These are phyloP conservation scores for Mollisiaceae sp. DNA, from an alignment of 2,329 filamentous ascomycete genomes.

Conservation along the genomic window DNA sequence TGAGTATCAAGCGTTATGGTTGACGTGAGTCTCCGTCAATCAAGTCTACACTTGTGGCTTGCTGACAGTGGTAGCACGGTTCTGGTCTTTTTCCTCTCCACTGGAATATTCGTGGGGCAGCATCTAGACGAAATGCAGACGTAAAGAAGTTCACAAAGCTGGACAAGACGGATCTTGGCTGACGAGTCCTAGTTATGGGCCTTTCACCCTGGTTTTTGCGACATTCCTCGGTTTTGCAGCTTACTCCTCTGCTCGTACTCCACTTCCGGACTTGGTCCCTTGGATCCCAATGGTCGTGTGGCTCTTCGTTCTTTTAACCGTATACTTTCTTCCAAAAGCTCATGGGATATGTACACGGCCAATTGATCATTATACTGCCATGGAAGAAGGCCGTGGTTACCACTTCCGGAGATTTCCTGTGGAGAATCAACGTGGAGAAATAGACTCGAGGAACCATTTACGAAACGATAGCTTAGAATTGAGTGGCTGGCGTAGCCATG, in stretches of 20 bases:
- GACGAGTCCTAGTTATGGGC: constrained; percentile 13
- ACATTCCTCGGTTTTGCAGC: constrained; percentile 14
- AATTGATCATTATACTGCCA: neutral
- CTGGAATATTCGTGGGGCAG: constrained; percentile 13
- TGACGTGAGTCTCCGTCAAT: constrained; percentile 17
- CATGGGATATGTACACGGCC: neutral
- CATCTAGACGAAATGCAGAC: constrained; percentile 22
- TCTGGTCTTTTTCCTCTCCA: constrained; percentile 13
- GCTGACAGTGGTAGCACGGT: constrained; percentile 8
- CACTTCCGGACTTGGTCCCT: constrained; percentile 21
- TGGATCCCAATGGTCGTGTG: constrained; percentile 26
- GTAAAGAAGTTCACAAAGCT: constrained; percentile 13
- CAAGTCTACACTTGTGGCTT: neutral
- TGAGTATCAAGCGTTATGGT: constrained; percentile 16
- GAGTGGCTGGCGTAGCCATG: neutral
- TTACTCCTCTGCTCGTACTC: constrained; percentile 20
- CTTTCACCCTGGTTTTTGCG: constrained; percentile 3
- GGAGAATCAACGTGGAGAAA: neutral
- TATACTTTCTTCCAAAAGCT: constrained; percentile 23
- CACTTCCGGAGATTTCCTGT: neutral
- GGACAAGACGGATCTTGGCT: neutral
- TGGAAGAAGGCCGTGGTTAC: constrained; percentile 14
- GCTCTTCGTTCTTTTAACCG: constrained; percentile 24
- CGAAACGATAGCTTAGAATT: neutral
- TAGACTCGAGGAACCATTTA: neutral